Percentiles rank a stretch among this genome's conserved stretches.
These are phyloP conservation scores for Neurospora africana DNA, from an alignment of 495 filamentous ascomycete genomes.

Conservation along the genomic window DNA sequence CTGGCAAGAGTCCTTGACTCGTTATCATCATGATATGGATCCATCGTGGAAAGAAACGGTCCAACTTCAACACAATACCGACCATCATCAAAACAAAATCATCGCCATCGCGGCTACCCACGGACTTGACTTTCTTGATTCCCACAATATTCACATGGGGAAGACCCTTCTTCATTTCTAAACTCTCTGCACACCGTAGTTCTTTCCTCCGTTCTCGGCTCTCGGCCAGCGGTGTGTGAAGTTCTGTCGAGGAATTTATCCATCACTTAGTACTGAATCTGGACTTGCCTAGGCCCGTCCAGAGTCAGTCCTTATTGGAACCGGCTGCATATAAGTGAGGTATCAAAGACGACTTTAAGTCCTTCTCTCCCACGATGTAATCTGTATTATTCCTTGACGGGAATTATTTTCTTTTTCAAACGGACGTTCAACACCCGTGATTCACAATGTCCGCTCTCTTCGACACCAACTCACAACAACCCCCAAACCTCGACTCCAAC, in stretches of 20 bases:
- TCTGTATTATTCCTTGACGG: background rate
- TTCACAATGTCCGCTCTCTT: background rate
- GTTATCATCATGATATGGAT: background rate
- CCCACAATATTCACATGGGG: background rate
- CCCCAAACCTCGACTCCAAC: background rate
- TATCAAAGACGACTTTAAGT: background rate
- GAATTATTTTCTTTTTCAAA: background rate
- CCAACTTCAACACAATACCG: background rate
- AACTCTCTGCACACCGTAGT: background rate
- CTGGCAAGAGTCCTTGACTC: background rate
- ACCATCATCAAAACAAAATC: background rate
- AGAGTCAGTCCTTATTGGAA: background rate
- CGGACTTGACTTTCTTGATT: background rate
- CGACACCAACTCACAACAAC: background rate
- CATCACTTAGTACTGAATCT: background rate
- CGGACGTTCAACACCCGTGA: background rate
- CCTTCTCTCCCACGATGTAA: background rate
- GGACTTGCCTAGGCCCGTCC: background rate
- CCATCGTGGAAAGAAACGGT: background rate
- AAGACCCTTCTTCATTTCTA: background rate
- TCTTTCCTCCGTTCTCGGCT: background rate
- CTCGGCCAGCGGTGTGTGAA: background rate
- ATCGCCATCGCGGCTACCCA: background rate
- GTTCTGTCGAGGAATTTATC: background rate
- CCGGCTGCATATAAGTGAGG: background rate